Evolutionary conservation across 805 yeast genomes (phyloP).

Genomic region (Pichia nanzhaoensis): DNA sequence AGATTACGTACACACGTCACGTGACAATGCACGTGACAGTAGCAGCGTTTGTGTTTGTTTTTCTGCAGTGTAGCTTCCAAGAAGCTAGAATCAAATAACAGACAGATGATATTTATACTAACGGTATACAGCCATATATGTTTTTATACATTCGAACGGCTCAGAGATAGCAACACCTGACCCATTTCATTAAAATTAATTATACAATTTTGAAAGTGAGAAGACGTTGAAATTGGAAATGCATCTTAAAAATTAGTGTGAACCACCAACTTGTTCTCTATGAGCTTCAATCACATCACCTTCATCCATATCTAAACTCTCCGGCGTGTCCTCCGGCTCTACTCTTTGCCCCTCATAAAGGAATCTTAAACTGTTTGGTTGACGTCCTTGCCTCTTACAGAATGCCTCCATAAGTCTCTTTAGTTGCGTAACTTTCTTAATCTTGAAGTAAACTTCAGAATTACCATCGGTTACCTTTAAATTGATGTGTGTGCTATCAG

Average conservation of each 20-base stretch:
- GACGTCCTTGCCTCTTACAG: slow-evolving; percentile 95
- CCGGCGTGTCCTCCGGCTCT: slow-evolving; percentile 85
- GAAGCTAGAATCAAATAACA: too few species aligned
- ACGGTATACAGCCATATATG: too few species aligned
- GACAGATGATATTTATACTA: too few species aligned
- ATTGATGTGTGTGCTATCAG: slow-evolving; percentile 57
- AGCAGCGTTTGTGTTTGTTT: too few species aligned
- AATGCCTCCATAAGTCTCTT: slow-evolving; percentile 95
- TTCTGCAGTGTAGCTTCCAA: too few species aligned
- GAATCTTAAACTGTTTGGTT: slow-evolving; percentile 74
- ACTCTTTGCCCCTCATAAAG: slow-evolving; percentile 91
- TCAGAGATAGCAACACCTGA: too few species aligned
- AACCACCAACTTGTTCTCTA: slow-evolving; percentile 77
- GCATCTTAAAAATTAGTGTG: not conserved
- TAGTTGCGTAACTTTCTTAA: slow-evolving; percentile 86
- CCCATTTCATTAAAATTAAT: too few species aligned
- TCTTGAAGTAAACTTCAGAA: slow-evolving; percentile 92
- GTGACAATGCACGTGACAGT: too few species aligned
- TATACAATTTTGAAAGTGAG: not conserved
- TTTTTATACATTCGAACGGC: not conserved
- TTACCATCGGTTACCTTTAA: slow-evolving; percentile 90
- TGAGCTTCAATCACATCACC: slow-evolving; percentile 97
- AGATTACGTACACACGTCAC: too few species aligned
- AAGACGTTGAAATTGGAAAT: not conserved
- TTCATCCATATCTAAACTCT: slow-evolving; percentile 86